A percentile compares a stretch with the other conserved stretches of the same genome.
These are phyloP conservation scores for Isabelozyma rhagii DNA, from an alignment of 805 yeast species.

Conservation along the genomic window DNA sequence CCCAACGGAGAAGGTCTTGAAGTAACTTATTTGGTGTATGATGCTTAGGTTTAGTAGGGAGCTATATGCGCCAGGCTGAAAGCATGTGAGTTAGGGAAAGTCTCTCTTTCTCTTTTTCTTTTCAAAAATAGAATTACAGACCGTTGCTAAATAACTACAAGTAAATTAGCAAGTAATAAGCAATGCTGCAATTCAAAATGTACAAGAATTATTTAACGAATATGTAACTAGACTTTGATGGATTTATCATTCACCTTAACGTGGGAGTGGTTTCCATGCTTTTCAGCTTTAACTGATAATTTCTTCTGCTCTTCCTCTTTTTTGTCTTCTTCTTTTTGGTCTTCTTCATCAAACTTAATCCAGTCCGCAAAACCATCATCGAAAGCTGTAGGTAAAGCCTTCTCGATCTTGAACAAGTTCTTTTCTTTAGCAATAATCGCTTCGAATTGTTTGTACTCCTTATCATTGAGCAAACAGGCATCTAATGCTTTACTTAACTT, in stretches of 20 bases:
- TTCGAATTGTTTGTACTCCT: conserved; percentile 28
- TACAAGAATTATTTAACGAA: not conserved
- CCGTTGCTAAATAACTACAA: too few species aligned
- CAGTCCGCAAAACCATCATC: conserved; percentile 46
- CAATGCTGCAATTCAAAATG: not conserved
- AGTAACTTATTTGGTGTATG: not conserved
- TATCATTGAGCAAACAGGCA: conserved; percentile 36
- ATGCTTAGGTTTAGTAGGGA: not conserved
- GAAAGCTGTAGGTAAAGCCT: conserved; percentile 21
- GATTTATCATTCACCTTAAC: not conserved
- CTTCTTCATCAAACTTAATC: conserved; percentile 12
- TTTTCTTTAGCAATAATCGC: conserved; percentile 20
- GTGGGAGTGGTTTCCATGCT: not conserved
- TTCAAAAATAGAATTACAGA: too few species aligned
- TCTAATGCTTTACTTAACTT: conserved; percentile 29
- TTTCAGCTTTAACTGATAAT: not conserved
- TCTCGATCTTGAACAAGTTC: conserved; percentile 28
- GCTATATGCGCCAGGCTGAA: too few species aligned
- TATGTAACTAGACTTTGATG: not conserved
- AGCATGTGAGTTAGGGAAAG: too few species aligned
- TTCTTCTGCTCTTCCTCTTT: not conserved
- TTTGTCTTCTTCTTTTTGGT: not conserved
- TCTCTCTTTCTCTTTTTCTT: too few species aligned
- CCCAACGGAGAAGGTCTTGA: not conserved
- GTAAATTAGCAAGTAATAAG: too few species aligned